Percentiles rank a stretch among this genome's conserved stretches.
These are phyloP conservation scores for Quercus alba DNA, from an alignment of 306 rosid species.

Conservation along the genomic window DNA sequence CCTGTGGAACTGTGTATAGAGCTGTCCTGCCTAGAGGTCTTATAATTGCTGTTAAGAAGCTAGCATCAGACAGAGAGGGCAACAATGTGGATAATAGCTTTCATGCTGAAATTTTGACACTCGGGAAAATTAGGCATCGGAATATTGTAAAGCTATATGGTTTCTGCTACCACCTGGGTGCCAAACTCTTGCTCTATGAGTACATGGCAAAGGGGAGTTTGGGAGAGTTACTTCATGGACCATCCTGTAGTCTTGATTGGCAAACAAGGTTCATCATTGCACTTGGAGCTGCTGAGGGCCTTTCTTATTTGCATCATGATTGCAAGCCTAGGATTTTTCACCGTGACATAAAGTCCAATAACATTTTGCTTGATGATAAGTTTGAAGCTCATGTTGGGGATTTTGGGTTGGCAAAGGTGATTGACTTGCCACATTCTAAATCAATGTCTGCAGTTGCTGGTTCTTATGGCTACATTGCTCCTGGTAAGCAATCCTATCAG, in stretches of 20 bases:
- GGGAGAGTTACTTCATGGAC: constrained; percentile 83
- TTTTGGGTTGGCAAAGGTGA: constrained; percentile 94
- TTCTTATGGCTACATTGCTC: constrained; percentile 97
- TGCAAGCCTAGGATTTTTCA: constrained; percentile 94
- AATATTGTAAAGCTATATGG: constrained; percentile 89
- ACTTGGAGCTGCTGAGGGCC: constrained; percentile 97
- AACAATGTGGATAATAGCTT: constrained; percentile 80
- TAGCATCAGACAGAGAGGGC: constrained; percentile 87
- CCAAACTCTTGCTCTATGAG: constrained; percentile 82
- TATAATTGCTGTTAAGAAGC: constrained; percentile 84
- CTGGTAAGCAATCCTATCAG: constrained; percentile 53
- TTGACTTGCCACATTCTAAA: constrained; percentile 96
- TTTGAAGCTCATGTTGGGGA: constrained; percentile 98
- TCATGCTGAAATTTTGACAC: constrained; percentile 79
- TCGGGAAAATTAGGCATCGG: constrained; percentile 90
- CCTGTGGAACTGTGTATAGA: constrained; percentile 91
- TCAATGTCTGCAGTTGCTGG: constrained; percentile 99
- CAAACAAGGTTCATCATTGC: constrained; percentile 77
- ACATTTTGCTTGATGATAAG: constrained; percentile 79
- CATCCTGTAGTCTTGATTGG: constrained; percentile 69
- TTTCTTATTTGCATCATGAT: constrained; percentile 94
- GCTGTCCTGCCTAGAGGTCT: constrained; percentile 66
- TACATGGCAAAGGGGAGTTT: constrained; percentile 95
- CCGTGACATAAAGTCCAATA: constrained; percentile 92
- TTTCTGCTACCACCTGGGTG: constrained; percentile 84